These are phyloP conservation scores for Aureobasidium sp. DNA, from an alignment of 2,329 filamentous ascomycete genomes.

Conservation along the genomic window DNA sequence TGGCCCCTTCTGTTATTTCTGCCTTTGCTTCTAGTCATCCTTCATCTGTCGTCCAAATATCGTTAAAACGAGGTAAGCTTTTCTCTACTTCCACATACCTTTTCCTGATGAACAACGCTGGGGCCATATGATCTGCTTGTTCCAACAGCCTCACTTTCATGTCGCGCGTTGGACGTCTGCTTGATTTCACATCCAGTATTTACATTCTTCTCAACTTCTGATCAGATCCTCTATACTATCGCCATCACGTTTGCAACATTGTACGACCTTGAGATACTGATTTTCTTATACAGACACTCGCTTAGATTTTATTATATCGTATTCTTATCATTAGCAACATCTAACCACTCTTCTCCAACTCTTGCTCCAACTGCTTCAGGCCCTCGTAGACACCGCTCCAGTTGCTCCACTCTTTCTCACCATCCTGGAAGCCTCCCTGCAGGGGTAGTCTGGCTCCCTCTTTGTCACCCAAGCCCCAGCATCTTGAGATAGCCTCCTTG, in stretches of 20 bases:
- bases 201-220: slow-evolving; percentile 15
- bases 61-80: neutral
- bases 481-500: slow-evolving; percentile 52
- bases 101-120: slow-evolving; percentile 15
- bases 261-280: neutral
- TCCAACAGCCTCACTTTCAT: slow-evolving; percentile 6
- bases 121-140: slow-evolving; percentile 16
- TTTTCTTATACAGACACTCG: neutral
- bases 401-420: slow-evolving; percentile 48
- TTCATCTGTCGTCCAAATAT: too few species aligned
- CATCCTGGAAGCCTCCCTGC: slow-evolving; percentile 48
- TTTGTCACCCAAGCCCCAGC: slow-evolving; percentile 51
- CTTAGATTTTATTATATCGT: neutral
- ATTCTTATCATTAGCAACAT: neutral
- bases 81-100: neutral
- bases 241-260: neutral
- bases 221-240: neutral
- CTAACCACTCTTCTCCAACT: slow-evolving; percentile 6
- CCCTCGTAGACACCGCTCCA: slow-evolving; percentile 40
- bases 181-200: slow-evolving; percentile 15
- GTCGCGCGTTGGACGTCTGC: slow-evolving; percentile 11
- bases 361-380: slow-evolving; percentile 37
- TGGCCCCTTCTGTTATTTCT: neutral
- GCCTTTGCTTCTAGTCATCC: neutral
- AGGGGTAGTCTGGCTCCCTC: slow-evolving; percentile 54